Conservation (phyloP, 371 early-diverging fungal genomes). For the Saksenaea oblongispora region DNA sequence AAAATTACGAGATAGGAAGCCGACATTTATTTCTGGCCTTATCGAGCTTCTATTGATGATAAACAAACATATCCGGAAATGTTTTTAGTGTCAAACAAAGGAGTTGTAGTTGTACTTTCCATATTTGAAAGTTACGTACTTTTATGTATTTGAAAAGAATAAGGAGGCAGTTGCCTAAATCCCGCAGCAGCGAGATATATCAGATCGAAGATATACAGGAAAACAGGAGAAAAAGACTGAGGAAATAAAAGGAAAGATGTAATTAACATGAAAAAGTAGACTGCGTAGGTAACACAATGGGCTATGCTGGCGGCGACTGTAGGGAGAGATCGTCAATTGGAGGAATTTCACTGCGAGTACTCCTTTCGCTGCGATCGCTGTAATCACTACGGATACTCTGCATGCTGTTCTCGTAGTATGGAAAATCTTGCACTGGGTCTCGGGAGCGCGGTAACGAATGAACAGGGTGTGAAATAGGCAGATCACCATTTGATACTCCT, state of each 20-base stretch:
- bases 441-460: not conserved
- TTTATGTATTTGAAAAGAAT: not conserved
- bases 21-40: no score
- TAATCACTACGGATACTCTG: not conserved
- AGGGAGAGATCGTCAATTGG: not conserved
- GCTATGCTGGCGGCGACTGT: not conserved
- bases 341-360: not conserved
- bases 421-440: not conserved
- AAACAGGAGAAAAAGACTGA: not conserved
- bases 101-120: no score
- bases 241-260: not conserved
- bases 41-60: no score
- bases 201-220: not conserved
- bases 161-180: not conserved
- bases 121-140: no score
- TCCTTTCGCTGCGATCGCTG: not conserved
- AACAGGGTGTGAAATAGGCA: not conserved
- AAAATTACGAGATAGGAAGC: no score
- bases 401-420: not conserved
- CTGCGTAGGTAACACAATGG: not conserved
- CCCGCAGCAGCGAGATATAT: not conserved
- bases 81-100: no score
- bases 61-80: no score
- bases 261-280: not conserved
- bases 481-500: not conserved